phyloP scores from a whole-genome alignment of 2,329 filamentous ascomycete genomes.

The Aspergillus luchuensis region DNA sequence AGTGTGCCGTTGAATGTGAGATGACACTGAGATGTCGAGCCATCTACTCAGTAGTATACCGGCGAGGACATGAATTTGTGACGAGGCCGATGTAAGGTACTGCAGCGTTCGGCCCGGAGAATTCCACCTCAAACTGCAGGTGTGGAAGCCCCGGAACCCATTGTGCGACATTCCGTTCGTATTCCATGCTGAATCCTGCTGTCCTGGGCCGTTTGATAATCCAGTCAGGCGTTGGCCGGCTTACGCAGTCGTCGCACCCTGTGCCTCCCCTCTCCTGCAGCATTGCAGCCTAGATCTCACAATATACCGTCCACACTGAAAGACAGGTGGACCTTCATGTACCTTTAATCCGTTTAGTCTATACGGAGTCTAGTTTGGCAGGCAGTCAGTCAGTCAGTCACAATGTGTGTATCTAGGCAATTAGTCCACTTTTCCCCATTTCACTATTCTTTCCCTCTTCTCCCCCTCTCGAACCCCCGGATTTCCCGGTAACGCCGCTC shows the following conservation, averaged over 20 bases:
- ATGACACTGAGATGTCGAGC: too few species aligned
- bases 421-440: too few species aligned
- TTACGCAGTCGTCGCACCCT: slow-evolving; percentile 3
- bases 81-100: slow-evolving; percentile 9
- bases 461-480: too few species aligned
- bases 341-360: too few species aligned
- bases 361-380: too few species aligned
- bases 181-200: slow-evolving; percentile 6
- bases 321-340: too few species aligned
- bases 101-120: slow-evolving; percentile 14
- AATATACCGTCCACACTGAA: too few species aligned
- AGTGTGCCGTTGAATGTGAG: too few species aligned
- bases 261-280: neutral
- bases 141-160: slow-evolving; percentile 9
- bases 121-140: slow-evolving; percentile 17
- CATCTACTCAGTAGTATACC: neutral
- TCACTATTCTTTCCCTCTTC: too few species aligned
- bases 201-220: slow-evolving; percentile 2
- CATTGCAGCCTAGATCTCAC: slow-evolving; percentile 2
- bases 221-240: slow-evolving; percentile 8
- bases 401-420: too few species aligned
- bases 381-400: too few species aligned
- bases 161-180: slow-evolving; percentile 9
- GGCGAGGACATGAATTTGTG: neutral
- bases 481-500: neutral